These are phyloP conservation scores for Hygrophoropsis aurantiaca DNA, from an alignment of 768 basidiomycete species.

Conservation along the genomic window DNA sequence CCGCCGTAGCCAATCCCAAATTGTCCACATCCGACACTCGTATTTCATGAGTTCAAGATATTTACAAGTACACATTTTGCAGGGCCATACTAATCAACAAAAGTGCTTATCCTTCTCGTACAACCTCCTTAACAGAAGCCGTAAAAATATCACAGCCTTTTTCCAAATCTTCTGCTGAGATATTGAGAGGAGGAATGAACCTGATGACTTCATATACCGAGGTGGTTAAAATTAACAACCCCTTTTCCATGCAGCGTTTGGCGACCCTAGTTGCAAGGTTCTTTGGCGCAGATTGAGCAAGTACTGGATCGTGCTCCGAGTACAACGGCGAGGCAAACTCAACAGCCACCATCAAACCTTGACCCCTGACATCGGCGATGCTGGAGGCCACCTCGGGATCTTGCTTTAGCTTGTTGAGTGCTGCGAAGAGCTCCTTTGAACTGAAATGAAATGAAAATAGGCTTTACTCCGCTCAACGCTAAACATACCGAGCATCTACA, in stretches of 20 bases:
- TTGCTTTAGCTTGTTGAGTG: conserved; percentile 56
- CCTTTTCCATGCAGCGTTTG: conserved; percentile 81
- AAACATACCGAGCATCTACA: conserved; percentile 62
- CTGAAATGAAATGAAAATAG: too few relatives aligned
- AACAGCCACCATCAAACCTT: conserved; percentile 86
- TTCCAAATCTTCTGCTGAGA: conserved; percentile 70
- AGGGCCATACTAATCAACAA: too few relatives aligned
- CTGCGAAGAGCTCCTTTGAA: conserved; percentile 68
- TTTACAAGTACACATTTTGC: too few relatives aligned
- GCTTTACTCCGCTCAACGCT: neutral
- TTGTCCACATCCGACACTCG: too few relatives aligned
- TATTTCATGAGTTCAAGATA: too few relatives aligned
- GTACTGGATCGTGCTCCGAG: conserved; percentile 48
- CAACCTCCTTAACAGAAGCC: conserved; percentile 70
- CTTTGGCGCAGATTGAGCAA: conserved; percentile 37
- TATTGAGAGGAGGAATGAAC: conserved; percentile 92
- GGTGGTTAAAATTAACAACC: conserved; percentile 85
- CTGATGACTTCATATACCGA: conserved; percentile 84
- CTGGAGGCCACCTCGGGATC: conserved; percentile 50
- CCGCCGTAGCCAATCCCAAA: neutral
- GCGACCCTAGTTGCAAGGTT: conserved; percentile 70
- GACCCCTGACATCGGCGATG: conserved; percentile 86
- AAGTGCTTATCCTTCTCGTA: conserved; percentile 38
- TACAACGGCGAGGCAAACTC: conserved; percentile 71
- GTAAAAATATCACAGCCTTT: conserved; percentile 66